phyloP scores from a whole-genome alignment of 2,329 filamentous ascomycete genomes.

The Microascus cirrosus region DNA sequence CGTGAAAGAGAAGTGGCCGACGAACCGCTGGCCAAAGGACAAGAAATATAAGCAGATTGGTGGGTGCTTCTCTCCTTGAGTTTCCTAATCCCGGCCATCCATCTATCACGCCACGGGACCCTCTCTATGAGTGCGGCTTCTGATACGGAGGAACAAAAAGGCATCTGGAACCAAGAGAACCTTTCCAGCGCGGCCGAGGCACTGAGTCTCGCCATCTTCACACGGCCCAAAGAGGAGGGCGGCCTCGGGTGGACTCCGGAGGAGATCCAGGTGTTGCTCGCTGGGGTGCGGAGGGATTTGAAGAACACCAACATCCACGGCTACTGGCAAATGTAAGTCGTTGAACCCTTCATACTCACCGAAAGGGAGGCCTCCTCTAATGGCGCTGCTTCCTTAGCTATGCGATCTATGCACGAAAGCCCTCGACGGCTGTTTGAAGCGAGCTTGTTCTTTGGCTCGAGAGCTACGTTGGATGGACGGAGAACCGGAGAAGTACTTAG shows the following conservation, averaged over 20 bases:
- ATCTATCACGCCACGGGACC: background rate
- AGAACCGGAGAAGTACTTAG: too few species aligned
- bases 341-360: too few species aligned
- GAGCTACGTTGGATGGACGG: too few species aligned
- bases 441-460: too few species aligned
- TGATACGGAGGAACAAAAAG: slow-evolving; percentile 6
- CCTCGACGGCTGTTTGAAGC: too few species aligned
- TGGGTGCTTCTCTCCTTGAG: slow-evolving; percentile 7
- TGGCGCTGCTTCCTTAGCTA: too few species aligned
- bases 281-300: slow-evolving; percentile 17
- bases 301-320: slow-evolving; percentile 16
- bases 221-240: slow-evolving; percentile 10
- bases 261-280: slow-evolving; percentile 16
- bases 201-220: slow-evolving; percentile 19
- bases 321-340: slow-evolving; percentile 21
- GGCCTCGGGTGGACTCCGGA: slow-evolving; percentile 16
- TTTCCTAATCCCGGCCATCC: background rate
- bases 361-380: too few species aligned
- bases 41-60: slow-evolving; percentile 39
- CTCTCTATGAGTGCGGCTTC: background rate
- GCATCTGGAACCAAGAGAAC: slow-evolving; percentile 14
- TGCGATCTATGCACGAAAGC: too few species aligned
- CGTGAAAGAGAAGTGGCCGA: slow-evolving; percentile 35
- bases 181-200: slow-evolving; percentile 15
- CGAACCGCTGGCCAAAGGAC: slow-evolving; percentile 39